A percentile compares a stretch with the other conserved stretches of the same genome.
phyloP scores from a whole-genome alignment of 164 flowering plant species.

The Berberis vulgaris region DNA sequence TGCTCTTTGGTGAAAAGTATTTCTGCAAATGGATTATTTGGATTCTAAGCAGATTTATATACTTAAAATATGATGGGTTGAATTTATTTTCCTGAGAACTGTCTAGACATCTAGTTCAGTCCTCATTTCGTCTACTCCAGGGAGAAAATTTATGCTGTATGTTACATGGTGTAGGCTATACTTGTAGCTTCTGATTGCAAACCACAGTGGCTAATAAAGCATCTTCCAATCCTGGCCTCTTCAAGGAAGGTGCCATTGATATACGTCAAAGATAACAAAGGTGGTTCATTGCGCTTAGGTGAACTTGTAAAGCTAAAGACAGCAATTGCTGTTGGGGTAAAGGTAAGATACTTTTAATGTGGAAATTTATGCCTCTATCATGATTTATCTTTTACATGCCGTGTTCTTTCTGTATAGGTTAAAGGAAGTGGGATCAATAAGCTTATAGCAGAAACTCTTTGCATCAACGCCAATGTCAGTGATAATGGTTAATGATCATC shows the following conservation, averaged over 20 bases:
- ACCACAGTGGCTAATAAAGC: slow-evolving; percentile 61
- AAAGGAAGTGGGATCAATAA: slow-evolving; percentile 50
- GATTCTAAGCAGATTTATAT: too few relatives aligned
- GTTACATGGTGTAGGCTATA: slow-evolving; percentile 37
- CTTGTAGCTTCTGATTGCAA: slow-evolving; percentile 73
- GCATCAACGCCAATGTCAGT: background rate
- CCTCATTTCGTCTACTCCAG: background rate
- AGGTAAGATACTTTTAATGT: slow-evolving; percentile 28
- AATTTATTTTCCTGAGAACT: too few relatives aligned
- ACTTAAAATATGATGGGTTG: too few relatives aligned
- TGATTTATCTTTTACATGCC: background rate
- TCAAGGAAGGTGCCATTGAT: slow-evolving; percentile 68
- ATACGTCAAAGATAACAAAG: slow-evolving; percentile 44
- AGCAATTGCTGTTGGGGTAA: slow-evolving; percentile 77
- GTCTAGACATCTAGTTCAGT: too few relatives aligned
- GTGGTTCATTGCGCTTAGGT: slow-evolving; percentile 69
- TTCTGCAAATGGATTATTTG: too few relatives aligned
- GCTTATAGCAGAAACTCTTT: slow-evolving; percentile 32
- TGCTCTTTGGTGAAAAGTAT: too few relatives aligned
- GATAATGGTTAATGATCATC: background rate
- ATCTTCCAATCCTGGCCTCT: slow-evolving; percentile 60
- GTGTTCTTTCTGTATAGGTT: slow-evolving; percentile 24
- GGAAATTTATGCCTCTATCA: too few relatives aligned
- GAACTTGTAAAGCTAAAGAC: slow-evolving; percentile 71
- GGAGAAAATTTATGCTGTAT: background rate